Base-by-base conservation (phyloP, 306 rosid species). In the Crotalaria pallida region DNA sequence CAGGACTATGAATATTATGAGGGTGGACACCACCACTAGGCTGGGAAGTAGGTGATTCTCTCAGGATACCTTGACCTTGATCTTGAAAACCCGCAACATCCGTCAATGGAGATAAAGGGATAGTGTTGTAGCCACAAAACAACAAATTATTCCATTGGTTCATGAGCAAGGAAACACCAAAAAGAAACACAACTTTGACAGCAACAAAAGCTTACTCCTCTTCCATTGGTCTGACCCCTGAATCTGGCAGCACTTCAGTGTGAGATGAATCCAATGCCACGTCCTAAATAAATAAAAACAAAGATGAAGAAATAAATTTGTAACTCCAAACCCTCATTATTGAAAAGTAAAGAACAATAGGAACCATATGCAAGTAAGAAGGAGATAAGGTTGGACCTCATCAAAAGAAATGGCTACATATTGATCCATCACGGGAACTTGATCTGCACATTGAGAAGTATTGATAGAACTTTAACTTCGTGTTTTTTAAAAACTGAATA, bases 351-450 rank as follows among this genome's bases (percentile, higher is more conserved):
- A 70, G n/a, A 73, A 57, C 6, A 21, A 52, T 17, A 10, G 24
- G 2, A 70, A 17, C 21, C 24, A 52, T 11, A 27, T 13, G 13
- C 52, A 24, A n/a, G 2, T 29, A 29, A 18, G 18, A 50, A 64
- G 45, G 45, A 7, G 34, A 26, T 29, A n/a, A 38, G 57, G 45
- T 18, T 3, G 15, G 12, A 91, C 99, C 96, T 94, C 97, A 0
- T 91, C 95, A 26, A 91, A 84, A 69, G 83, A 24, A 76, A 86
- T 78, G 17, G 87, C 78, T 50, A 91, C 48, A 13, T 80, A 88
- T 51, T 69, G 57, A 49, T 84, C 84, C 62, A 59, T 63, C 61
- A 43, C 24, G 7, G 83, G 89, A 85, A 72, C 63, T 72, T 65
- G 95, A 77, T 88, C 98, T 94, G 96, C 56, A 63, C 67, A 50